Percentiles rank a stretch among this genome's conserved stretches.
These are phyloP conservation scores for Chytriomyces hyalinus DNA, from an alignment of 192 early-diverging fungal species.

Conservation along the genomic window DNA sequence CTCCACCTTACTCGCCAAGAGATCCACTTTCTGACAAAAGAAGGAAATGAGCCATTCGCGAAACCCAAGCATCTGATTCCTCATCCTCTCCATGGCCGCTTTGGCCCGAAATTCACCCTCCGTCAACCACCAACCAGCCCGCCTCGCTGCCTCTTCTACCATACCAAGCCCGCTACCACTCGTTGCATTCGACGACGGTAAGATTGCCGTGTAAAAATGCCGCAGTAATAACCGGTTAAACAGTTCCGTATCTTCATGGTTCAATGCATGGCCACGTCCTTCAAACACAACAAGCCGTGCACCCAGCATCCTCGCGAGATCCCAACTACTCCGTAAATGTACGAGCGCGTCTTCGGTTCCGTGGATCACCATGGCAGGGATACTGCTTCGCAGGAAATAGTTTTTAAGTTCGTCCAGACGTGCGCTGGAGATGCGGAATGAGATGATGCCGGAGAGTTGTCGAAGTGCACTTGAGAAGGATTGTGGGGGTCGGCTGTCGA, in stretches of 20 bases:
- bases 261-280: conserved; percentile 40
- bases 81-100: background rate
- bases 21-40: background rate
- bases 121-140: conserved; percentile 20
- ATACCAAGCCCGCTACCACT: background rate
- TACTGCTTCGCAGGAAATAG: conserved; percentile 7
- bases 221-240: conserved; percentile 38
- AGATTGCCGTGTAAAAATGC: conserved; percentile 38
- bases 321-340: conserved; percentile 10
- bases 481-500: conserved; percentile 37
- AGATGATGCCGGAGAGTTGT: conserved; percentile 32
- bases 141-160: conserved; percentile 22
- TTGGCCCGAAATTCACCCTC: background rate
- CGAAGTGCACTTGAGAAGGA: conserved; percentile 14
- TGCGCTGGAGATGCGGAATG: conserved; percentile 19
- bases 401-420: conserved; percentile 16
- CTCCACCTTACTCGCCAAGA: background rate
- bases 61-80: conserved; percentile 22
- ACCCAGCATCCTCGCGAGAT: conserved; percentile 23
- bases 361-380: conserved; percentile 41
- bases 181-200: background rate
- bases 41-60: conserved; percentile 3
- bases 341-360: conserved; percentile 41
- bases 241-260: conserved; percentile 38
- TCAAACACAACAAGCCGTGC: conserved; percentile 43